Base-by-base conservation (phyloP, 2,329 filamentous ascomycete genomes). In the Claviceps capensis region DNA sequence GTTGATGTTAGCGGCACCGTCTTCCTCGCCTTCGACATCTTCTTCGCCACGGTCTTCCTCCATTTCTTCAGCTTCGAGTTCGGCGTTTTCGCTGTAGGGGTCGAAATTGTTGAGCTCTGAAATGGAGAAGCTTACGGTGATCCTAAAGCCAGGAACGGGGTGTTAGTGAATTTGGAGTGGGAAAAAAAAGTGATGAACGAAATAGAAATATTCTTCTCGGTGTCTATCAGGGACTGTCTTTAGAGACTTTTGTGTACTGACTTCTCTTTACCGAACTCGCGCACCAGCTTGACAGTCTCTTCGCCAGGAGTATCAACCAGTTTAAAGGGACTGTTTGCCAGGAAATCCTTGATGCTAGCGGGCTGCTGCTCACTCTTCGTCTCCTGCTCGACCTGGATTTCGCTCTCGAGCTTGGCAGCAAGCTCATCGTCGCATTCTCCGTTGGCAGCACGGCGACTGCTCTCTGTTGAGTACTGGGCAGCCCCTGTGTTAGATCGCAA, bases 231-330 rank as follows among this genome's bases (percentile, higher is more conserved):
- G 30, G 8, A 34, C 4, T 19, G 7, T 2, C 4, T 11, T 37
- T 17, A 4, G 6, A 9, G 1, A 16, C 14, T 16, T 11, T 34
- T 46, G 19, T 36, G 17, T 42, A 53, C 82, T 70, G 70, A 93
- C 88, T 84, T 88, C 75, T 98, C 93, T 57, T 95, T 83, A 62
- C 86, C 86, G 63, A 87, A 91, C 58, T 79, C 84, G 63, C 90
- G 85, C 55, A 82, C 85, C 59, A 98, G 77, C 63, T 85, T 77
- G 59, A 98, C 86, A 60, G 95, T 88, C 72, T 97, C 87, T 68
- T 88, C 79, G 56, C 93, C 93, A 30, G 84, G 76, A 36, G 77
- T 81, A 69, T 98, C 93, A 63, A 87, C 75, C 55, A 93, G 77
- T 76, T 91, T 77, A 69, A 89, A 98, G 42, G 84, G 79, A 64